Conservation (phyloP, 1,284 basidiomycete genomes). For the Schizophyllum commune region DNA sequence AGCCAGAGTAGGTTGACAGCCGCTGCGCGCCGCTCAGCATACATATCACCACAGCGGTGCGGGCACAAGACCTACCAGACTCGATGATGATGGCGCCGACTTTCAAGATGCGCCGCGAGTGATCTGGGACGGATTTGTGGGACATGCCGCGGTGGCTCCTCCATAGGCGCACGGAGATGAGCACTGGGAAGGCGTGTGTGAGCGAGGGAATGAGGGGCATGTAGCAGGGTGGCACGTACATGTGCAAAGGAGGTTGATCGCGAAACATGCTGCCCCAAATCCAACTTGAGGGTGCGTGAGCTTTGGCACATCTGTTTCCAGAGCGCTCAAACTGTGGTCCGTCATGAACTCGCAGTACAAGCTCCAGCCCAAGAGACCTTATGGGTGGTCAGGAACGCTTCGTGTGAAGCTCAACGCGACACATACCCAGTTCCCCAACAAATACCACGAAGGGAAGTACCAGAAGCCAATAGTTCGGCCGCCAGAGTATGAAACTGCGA, state of each 20-base stretch:
- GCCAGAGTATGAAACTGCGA: not conserved
- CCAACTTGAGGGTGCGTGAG: not conserved
- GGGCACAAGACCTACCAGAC: not conserved
- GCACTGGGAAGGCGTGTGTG: not conserved
- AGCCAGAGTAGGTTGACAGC: not conserved
- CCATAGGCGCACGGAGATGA: not conserved
- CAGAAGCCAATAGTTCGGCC: not conserved
- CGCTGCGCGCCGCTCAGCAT: not conserved
- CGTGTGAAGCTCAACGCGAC: not conserved
- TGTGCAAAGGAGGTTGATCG: not conserved
- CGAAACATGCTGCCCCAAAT: not conserved
- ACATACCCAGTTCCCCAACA: not conserved
- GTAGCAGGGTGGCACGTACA: not conserved
- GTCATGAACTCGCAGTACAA: not conserved
- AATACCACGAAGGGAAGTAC: not conserved
- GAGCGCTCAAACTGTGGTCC: not conserved
- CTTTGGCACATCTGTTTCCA: not conserved
- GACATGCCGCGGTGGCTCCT: not conserved
- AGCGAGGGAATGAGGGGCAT: not conserved
- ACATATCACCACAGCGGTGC: not conserved
- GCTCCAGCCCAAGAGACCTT: not conserved
- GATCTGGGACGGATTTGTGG: not conserved
- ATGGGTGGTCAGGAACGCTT: not conserved
- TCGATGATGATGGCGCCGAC: not conserved
- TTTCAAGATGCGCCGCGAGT: not conserved